Conservation (phyloP, 768 basidiomycete genomes). For the Porpolomopsis calyptriformis region DNA sequence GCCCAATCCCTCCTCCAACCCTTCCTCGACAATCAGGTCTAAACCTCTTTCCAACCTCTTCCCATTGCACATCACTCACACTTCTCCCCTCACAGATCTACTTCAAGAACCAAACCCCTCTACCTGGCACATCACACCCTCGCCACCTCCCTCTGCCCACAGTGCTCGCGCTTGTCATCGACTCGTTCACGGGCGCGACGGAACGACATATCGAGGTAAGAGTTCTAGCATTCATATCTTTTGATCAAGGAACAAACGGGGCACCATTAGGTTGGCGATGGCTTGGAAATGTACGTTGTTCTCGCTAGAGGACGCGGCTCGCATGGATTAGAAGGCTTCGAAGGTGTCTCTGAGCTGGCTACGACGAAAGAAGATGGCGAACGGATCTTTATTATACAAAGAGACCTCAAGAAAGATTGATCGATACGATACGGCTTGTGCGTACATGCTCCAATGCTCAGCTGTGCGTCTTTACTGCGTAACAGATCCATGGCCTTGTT, state of each 20-base stretch:
- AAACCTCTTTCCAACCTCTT: conserved; percentile 7
- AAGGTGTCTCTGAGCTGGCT: conserved; percentile 56
- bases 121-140: conserved; percentile 64
- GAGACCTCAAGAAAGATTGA: conserved; percentile 79
- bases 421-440: too few species aligned
- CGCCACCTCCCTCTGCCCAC: conserved; percentile 69
- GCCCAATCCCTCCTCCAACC: conserved; percentile 94
- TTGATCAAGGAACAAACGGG: conserved; percentile 10
- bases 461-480: too few species aligned
- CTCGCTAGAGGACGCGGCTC: conserved; percentile 57
- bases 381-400: conserved; percentile 62
- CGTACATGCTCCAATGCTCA: too few species aligned
- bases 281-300: conserved; percentile 84
- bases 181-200: conserved; percentile 94
- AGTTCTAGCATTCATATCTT: conserved; percentile 5
- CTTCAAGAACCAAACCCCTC: conserved; percentile 88
- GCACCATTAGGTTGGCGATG: conserved; percentile 73
- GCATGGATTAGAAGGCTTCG: conserved; percentile 45
- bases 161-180: conserved; percentile 81
- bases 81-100: conserved; percentile 56
- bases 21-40: conserved; percentile 95
- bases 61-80: conserved; percentile 14
- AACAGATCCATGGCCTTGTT: too few species aligned
- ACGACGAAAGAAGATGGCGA: conserved; percentile 53
- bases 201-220: conserved; percentile 94